Percentiles rank a stretch among this genome's conserved stretches.
These are phyloP conservation scores for Lentinula novae-zelandiae DNA, from an alignment of 1,284 basidiomycete species.

Conservation along the genomic window DNA sequence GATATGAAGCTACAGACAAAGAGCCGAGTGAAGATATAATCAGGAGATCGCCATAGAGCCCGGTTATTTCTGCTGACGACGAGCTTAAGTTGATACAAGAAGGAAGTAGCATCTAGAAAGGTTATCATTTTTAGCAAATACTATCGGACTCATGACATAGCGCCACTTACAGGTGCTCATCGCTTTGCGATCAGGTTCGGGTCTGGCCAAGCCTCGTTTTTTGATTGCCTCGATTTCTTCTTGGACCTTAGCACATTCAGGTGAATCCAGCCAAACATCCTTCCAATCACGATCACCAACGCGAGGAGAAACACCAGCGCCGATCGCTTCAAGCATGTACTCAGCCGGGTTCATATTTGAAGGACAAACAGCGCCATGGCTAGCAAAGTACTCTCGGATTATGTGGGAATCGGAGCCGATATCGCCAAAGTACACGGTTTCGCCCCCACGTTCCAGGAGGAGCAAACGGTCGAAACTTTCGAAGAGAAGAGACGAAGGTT, in stretches of 20 bases:
- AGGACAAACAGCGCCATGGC: constrained; percentile 61
- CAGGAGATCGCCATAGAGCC: constrained; percentile 80
- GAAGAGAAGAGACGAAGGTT: constrained; percentile 63
- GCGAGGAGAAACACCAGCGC: constrained; percentile 64
- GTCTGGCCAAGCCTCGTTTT: constrained; percentile 34
- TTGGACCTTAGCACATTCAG: constrained; percentile 36
- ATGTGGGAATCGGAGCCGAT: constrained; percentile 64
- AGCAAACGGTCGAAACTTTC: constrained; percentile 77
- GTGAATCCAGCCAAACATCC: constrained; percentile 65
- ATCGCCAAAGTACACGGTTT: constrained; percentile 79
- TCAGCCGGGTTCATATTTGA: constrained; percentile 59
- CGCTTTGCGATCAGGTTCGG: constrained; percentile 35
- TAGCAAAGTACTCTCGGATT: constrained; percentile 68
- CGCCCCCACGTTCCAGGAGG: constrained; percentile 61
- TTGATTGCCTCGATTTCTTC: constrained; percentile 45
- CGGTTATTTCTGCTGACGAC: constrained; percentile 74
- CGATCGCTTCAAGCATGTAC: constrained; percentile 69
- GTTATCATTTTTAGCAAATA: background rate
- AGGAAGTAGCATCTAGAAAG: constrained; percentile 66
- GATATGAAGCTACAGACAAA: constrained; percentile 78
- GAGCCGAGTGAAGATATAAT: constrained; percentile 81
- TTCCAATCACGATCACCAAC: constrained; percentile 76
- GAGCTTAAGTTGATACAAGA: constrained; percentile 74
- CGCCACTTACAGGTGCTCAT: constrained; percentile 41
- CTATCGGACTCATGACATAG: background rate